A percentile compares a stretch with the other conserved stretches of the same genome.
Evolutionary conservation across 331 rosid species (phyloP).

Genomic region (Acacia concinna): DNA sequence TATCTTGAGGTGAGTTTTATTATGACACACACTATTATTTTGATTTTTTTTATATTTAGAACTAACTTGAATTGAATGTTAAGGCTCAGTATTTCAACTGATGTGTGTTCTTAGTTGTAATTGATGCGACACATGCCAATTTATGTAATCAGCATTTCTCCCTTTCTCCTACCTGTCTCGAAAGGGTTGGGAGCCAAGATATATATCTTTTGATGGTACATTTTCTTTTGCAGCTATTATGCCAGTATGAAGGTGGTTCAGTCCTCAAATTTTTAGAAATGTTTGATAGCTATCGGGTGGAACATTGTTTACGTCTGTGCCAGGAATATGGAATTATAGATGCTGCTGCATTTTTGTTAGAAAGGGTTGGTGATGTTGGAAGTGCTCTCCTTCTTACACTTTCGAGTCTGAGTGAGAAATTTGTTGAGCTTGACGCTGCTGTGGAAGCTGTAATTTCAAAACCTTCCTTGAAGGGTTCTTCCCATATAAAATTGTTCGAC

Average conservation of each 20-base stretch:
- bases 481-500: conserved; percentile 42
- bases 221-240: conserved; percentile 68
- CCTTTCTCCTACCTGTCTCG: conserved; percentile 18
- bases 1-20: conserved; percentile 79
- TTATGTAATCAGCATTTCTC: conserved; percentile 12
- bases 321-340: conserved; percentile 80
- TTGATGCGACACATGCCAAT: conserved; percentile 4
- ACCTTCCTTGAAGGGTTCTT: conserved; percentile 43
- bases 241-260: conserved; percentile 78
- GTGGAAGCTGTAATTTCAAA: conserved; percentile 55
- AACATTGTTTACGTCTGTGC: conserved; percentile 85
- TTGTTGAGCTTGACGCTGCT: conserved; percentile 75
- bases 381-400: conserved; percentile 86
- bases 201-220: conserved; percentile 23
- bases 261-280: conserved; percentile 92
- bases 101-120: conserved; percentile 13
- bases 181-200: conserved; percentile 10
- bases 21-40: conserved; percentile 5
- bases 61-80: conserved; percentile 18
- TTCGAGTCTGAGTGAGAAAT: conserved; percentile 75
- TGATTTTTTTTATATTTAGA: not conserved
- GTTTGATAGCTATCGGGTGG: conserved; percentile 93
- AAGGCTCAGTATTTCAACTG: conserved; percentile 15
- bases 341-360: conserved; percentile 91
- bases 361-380: conserved; percentile 95